A percentile compares a stretch with the other conserved stretches of the same genome.
Evolutionary conservation across 768 basidiomycete genomes (phyloP).

Genomic region (Mycena olivaceomarginata): DNA sequence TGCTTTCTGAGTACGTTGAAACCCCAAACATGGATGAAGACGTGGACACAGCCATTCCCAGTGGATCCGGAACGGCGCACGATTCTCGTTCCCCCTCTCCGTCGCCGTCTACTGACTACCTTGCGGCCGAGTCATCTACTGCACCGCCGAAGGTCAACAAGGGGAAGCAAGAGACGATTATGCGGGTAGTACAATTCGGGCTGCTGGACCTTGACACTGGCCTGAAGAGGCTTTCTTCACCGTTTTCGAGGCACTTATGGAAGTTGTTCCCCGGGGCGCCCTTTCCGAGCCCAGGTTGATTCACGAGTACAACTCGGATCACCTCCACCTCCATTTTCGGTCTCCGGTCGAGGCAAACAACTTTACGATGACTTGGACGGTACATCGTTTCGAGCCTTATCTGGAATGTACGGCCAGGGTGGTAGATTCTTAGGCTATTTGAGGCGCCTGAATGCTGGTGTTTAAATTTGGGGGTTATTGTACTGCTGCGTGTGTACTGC

Average conservation of each 20-base stretch:
- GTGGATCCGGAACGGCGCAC: not conserved
- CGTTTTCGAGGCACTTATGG: not conserved
- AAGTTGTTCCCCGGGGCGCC: not conserved
- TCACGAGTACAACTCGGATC: not conserved
- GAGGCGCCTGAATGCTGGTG: too few relatives aligned
- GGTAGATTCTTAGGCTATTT: too few relatives aligned
- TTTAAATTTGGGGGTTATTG: too few relatives aligned
- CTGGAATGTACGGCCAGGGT: too few relatives aligned
- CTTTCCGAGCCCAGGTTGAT: not conserved
- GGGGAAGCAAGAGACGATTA: not conserved
- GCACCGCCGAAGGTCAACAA: not conserved
- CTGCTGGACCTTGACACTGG: not conserved
- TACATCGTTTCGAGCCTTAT: not conserved
- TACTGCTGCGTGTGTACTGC: too few relatives aligned
- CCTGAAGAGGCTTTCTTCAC: not conserved
- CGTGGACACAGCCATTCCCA: too few relatives aligned
- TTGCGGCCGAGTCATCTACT: not conserved
- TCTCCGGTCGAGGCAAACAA: not conserved
- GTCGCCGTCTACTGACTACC: not conserved
- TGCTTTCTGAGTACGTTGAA: not conserved
- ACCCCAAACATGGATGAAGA: too few relatives aligned
- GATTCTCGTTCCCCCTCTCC: too few relatives aligned
- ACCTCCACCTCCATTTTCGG: not conserved
- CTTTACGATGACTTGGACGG: not conserved
- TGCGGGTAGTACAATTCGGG: not conserved